phyloP scores from a whole-genome alignment of 768 basidiomycete genomes.

The Termitomyces sp. region DNA sequence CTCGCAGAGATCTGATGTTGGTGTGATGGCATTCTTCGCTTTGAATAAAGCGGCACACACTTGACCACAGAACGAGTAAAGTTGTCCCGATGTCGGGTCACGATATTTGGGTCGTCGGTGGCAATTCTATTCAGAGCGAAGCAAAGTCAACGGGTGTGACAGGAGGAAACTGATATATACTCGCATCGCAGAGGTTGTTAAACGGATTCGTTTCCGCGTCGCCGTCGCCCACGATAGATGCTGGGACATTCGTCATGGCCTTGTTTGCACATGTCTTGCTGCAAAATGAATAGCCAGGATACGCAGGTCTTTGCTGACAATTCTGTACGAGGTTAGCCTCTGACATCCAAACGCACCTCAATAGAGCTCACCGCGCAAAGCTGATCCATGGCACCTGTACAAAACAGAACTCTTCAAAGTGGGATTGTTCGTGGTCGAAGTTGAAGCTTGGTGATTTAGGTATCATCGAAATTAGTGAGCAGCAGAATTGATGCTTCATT shows the following conservation, averaged over 20 bases:
- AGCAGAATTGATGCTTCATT: background rate
- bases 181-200: conserved; percentile 36
- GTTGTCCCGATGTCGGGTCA: conserved; percentile 37
- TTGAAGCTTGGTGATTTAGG: too few species aligned
- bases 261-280: background rate
- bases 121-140: conserved; percentile 38
- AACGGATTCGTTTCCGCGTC: background rate
- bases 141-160: too few species aligned
- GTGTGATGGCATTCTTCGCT: background rate
- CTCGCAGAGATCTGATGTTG: background rate
- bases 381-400: background rate
- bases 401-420: conserved; percentile 3
- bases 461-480: background rate
- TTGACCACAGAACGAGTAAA: conserved; percentile 52
- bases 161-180: conserved; percentile 10
- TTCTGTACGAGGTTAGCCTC: background rate
- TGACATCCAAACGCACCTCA: background rate
- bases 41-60: conserved; percentile 35
- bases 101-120: conserved; percentile 52
- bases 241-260: background rate
- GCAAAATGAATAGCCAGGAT: background rate
- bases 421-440: background rate
- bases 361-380: background rate
- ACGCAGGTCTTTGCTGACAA: background rate
- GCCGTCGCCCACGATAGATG: background rate